Evolutionary conservation across 805 yeast species (phyloP), one percentile per base, ranked within the genome.

Genomic region (Zygosaccharomyces kombuchaensis): DNA sequence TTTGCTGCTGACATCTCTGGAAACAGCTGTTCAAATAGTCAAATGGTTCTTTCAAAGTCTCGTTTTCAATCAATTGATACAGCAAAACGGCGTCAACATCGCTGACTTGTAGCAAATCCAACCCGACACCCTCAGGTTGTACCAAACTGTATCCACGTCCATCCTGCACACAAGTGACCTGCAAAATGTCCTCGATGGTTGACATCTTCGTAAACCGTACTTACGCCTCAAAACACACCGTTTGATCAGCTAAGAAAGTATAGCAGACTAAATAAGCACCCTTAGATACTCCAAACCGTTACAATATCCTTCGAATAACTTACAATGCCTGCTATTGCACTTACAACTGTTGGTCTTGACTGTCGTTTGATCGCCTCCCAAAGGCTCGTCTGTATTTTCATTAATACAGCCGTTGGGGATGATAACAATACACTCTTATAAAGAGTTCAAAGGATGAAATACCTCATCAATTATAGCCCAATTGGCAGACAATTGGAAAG

Each of bases 31-130:
- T 65, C 39, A 64, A 41, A 44, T 66, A 62, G 3, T 46, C 47
- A 30, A 63, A 56, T 16, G 58, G 66, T 26, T 52, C 51, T 2
- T 22, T n/a, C 7, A 63, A 34, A 6, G 13, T 25, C n/a, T 52
- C 55, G 42, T 64, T 64, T 47, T 66, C 70, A 1, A 65, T 61
- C 42, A 66, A 47, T 46, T 63, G 68, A 16, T 50, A 58, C 32
- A 63, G 41, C n/a, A 66, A 37, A 25, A 61, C 47, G 9, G 64
- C 45, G 45, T 66, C 70, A 6, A 62, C 55, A 39, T 52, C 54
- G 10, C 57, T 57, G 7, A 45, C 44, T 16, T 43, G 42, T n/a
- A 58, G 44, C 14, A 44, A 40, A 6, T 47, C 54, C 9, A 39
- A 34, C 2, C 54, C 45, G 10, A 58, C 34, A 6, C 57, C 61